phyloP scores from a whole-genome alignment of 306 rosid species.

The Fagus sylvatica region DNA sequence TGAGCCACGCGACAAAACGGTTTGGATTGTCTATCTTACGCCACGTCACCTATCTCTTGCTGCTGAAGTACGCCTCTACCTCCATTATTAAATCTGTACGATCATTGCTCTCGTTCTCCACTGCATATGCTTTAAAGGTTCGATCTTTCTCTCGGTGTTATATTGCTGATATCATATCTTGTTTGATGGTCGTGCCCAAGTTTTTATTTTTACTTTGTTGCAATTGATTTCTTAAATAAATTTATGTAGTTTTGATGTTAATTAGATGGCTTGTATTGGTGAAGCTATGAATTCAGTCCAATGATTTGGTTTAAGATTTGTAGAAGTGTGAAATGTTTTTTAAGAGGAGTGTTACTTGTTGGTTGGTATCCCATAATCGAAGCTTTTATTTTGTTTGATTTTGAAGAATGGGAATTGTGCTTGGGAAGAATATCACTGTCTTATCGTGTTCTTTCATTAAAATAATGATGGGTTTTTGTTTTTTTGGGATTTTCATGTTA shows the following conservation, averaged over 20 bases:
- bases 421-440: background rate
- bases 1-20: background rate
- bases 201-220: background rate
- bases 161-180: background rate
- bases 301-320: background rate
- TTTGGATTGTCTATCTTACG: background rate
- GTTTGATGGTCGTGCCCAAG: background rate
- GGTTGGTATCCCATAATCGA: background rate
- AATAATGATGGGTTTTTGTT: background rate
- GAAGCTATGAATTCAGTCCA: background rate
- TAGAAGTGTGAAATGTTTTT: background rate
- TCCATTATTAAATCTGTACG: background rate
- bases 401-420: background rate
- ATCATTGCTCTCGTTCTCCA: background rate
- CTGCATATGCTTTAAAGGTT: slow-evolving; percentile 22
- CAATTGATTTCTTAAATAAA: background rate
- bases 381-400: background rate
- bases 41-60: background rate
- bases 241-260: background rate
- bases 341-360: background rate
- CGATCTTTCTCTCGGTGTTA: background rate
- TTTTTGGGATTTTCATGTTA: background rate
- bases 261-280: background rate
- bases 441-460: background rate
- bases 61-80: slow-evolving; percentile 22